Conservation (phyloP, 2,329 filamentous ascomycete genomes). For the Bisporella sp. region DNA sequence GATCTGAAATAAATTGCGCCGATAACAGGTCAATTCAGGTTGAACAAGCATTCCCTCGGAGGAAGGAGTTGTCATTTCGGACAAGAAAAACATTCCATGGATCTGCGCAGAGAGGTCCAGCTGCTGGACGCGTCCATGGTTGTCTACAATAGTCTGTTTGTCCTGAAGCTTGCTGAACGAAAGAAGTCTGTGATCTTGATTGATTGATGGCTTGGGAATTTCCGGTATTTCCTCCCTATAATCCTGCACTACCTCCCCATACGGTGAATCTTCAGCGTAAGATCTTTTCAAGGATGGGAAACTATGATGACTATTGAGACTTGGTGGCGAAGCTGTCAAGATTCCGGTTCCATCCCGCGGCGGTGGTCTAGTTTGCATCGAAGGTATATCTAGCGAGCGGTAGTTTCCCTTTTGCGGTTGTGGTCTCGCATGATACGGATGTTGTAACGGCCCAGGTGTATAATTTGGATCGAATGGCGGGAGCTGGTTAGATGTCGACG, state of each 20-base stretch:
- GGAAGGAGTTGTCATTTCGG: conserved; percentile 45
- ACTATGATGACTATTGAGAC: conserved; percentile 24
- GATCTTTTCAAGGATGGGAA: conserved; percentile 27
- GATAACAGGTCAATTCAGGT: conserved; percentile 90
- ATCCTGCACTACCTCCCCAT: conserved; percentile 21
- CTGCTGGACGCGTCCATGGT: conserved; percentile 38
- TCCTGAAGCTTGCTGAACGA: conserved; percentile 26
- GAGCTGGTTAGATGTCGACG: conserved; percentile 14
- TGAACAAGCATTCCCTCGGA: conserved; percentile 48
- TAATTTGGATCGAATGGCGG: conserved; percentile 20
- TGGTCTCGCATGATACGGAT: conserved; percentile 18
- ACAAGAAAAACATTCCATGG: conserved; percentile 84
- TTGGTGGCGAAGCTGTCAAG: conserved; percentile 21
- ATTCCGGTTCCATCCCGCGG: conserved; percentile 13
- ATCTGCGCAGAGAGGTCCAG: conserved; percentile 59
- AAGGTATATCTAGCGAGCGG: conserved; percentile 25
- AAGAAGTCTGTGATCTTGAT: conserved; percentile 28
- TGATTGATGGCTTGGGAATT: conserved; percentile 23
- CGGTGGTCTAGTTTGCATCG: conserved; percentile 17
- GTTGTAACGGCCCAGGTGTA: conserved; percentile 15
- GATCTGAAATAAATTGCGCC: conserved; percentile 92
- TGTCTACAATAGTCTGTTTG: conserved; percentile 42
- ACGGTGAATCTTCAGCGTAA: conserved; percentile 22
- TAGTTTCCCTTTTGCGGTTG: conserved; percentile 21
- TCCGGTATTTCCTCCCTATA: conserved; percentile 25